A percentile compares a stretch with the other conserved stretches of the same genome.
phyloP scores from a whole-genome alignment of 1,284 basidiomycete genomes.

The Peniophora sp. region DNA sequence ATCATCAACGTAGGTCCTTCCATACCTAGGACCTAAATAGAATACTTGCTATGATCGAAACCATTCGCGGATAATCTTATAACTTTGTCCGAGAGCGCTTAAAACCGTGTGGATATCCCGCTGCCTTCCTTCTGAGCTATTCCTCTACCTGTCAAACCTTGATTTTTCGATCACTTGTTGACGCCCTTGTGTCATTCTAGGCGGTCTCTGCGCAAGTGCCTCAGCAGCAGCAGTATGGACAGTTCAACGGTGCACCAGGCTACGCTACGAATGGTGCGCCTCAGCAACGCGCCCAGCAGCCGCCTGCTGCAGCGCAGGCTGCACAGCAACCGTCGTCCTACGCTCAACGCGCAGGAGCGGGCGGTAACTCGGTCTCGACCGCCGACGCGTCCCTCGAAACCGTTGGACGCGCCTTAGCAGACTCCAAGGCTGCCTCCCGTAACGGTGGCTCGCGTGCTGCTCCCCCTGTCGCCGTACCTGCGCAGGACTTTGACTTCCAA shows the following conservation, averaged over 20 bases:
- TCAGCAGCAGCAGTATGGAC: slow-evolving; percentile 11
- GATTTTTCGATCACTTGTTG: slow-evolving; percentile 8
- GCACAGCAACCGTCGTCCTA: slow-evolving; percentile 13
- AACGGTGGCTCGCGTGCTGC: slow-evolving; percentile 17
- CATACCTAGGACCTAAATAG: neutral
- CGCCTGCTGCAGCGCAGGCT: slow-evolving; percentile 18
- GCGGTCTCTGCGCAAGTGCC: slow-evolving; percentile 9
- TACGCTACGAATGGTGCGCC: slow-evolving; percentile 8
- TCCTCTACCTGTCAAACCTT: neutral
- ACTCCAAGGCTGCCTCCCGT: slow-evolving; percentile 49
- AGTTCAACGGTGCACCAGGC: slow-evolving; percentile 1
- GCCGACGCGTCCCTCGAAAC: slow-evolving; percentile 71
- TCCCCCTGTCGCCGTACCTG: slow-evolving; percentile 32
- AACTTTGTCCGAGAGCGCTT: slow-evolving; percentile 44
- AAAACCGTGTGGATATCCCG: slow-evolving; percentile 46
- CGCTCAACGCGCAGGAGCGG: slow-evolving; percentile 15
- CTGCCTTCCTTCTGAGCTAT: slow-evolving; percentile 50
- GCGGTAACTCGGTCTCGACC: slow-evolving; percentile 49
- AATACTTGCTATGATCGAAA: slow-evolving; percentile 28
- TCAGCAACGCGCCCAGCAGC: slow-evolving; percentile 17
- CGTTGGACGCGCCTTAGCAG: slow-evolving; percentile 72
- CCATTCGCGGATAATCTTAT: slow-evolving; percentile 46
- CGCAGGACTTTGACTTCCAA: slow-evolving; percentile 72
- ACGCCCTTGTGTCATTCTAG: slow-evolving; percentile 18
- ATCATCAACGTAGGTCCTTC: slow-evolving; percentile 56